Evolutionary conservation across 768 basidiomycete genomes (phyloP).

Genomic region (Podaxis sp.): DNA sequence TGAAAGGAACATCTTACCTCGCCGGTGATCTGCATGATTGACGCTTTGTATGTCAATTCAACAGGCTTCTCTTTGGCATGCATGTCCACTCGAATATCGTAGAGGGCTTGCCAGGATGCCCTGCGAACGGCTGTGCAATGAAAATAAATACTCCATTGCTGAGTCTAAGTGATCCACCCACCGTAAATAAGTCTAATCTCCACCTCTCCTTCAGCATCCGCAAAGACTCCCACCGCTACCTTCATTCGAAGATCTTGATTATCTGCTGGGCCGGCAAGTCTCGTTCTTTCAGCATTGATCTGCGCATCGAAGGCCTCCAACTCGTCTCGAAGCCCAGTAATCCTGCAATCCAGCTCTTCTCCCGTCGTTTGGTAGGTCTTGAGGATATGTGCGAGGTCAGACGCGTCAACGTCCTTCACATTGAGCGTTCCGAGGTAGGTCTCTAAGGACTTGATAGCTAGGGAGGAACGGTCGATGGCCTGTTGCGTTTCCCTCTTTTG

Average conservation of each 20-base stretch:
- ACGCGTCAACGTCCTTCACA: slow-evolving; percentile 29
- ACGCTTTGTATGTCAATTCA: slow-evolving; percentile 37
- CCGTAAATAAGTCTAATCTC: slow-evolving; percentile 40
- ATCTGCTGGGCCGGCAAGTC: slow-evolving; percentile 16
- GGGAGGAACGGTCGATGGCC: slow-evolving; percentile 29
- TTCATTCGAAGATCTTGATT: slow-evolving; percentile 28
- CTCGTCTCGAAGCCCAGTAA: slow-evolving; percentile 27
- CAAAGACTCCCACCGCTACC: slow-evolving; percentile 34
- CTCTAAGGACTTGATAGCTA: slow-evolving; percentile 28
- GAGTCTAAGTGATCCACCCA: slow-evolving; percentile 16
- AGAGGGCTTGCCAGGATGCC: slow-evolving; percentile 37
- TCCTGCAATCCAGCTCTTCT: slow-evolving; percentile 30
- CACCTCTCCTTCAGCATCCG: slow-evolving; percentile 33
- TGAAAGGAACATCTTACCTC: slow-evolving; percentile 26
- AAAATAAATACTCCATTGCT: background rate
- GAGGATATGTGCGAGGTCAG: slow-evolving; percentile 27
- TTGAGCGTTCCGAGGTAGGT: slow-evolving; percentile 34
- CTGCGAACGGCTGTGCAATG: slow-evolving; percentile 28
- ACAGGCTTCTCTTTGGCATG: slow-evolving; percentile 36
- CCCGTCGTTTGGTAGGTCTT: slow-evolving; percentile 30
- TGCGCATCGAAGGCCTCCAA: slow-evolving; percentile 23
- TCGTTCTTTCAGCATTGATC: slow-evolving; percentile 24
- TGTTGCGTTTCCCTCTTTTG: slow-evolving; percentile 25
- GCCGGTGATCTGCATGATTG: slow-evolving; percentile 39
- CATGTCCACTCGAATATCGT: slow-evolving; percentile 43